Evolutionary conservation across 805 yeast genomes (phyloP), one percentile per base, ranked within the genome.

Genomic region (Hanseniaspora lindneri): DNA sequence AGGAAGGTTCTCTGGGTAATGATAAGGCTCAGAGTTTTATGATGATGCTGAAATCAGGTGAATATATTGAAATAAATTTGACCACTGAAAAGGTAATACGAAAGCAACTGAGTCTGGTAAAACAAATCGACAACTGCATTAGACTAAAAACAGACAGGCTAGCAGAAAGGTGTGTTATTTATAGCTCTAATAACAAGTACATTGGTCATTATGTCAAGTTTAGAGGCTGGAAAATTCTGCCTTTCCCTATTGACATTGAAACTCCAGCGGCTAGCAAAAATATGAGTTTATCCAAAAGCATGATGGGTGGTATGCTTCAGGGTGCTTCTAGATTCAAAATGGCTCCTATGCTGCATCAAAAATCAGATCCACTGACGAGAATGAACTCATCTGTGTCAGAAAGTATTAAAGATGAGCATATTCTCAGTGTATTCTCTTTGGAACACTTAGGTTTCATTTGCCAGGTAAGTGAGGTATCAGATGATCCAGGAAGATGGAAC

Each of bases 191-290:
- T 1, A 39, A 24, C 13, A 46, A 46, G n/a, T 46, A 39, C 24
- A 39, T 46, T n/a, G 49, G 49, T 2, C 49, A 46, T n/a, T 46
- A 46, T 46, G 43, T 46, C 10, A 46, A 41, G 16, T 46, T 46
- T 17, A 46, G 30, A 32, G 49, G 49, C 10, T 46, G 49, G 49
- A 46, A 46, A 34, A 25, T 46, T 17, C n/a, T 46, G 20, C 49
- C 49, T 9, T 46, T 46, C 24, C 49, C 49, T 4, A 14, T 28
- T 3, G 47, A 43, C 16, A n/a, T n/a, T n/a, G n/a, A n/a, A n/a
- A n/a, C n/a, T n/a, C n/a, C n/a, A n/a, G n/a, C 21, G 4, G 27
- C 17, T 10, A 14, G 39, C 4, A 3, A 20, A 13, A 35, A 35
- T 20, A 44, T 36, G 37, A 33, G 42, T 9, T 3, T 4, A n/a